These are phyloP conservation scores for Tricholoma flavovirens DNA, from an alignment of 768 basidiomycete species.

Conservation along the genomic window DNA sequence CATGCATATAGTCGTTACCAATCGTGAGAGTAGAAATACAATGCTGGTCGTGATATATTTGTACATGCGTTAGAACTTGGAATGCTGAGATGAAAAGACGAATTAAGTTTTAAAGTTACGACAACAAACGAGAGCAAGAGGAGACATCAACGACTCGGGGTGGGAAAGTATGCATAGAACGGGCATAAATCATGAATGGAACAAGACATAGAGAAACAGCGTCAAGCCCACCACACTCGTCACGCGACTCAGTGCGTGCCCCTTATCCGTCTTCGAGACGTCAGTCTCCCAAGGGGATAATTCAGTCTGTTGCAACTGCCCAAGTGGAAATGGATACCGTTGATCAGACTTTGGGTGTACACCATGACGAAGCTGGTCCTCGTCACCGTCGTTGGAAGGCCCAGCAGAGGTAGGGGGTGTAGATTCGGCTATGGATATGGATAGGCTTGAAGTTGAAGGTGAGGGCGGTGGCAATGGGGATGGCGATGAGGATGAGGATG, in stretches of 20 bases:
- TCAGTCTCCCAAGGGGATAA: background rate
- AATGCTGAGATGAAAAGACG: no score
- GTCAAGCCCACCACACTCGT: slow-evolving; percentile 8
- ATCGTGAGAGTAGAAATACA: no score
- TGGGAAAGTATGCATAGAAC: background rate
- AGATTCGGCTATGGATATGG: background rate
- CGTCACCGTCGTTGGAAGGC: background rate
- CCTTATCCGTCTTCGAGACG: background rate
- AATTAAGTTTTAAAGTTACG: no score
- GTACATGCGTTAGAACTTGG: no score
- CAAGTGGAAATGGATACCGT: background rate
- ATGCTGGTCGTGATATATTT: no score
- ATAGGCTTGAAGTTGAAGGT: background rate
- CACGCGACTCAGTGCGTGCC: slow-evolving; percentile 4
- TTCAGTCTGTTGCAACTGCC: background rate
- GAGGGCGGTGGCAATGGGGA: background rate
- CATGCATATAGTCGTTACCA: no score
- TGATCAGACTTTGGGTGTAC: background rate
- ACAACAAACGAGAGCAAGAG: no score
- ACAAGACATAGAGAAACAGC: slow-evolving; percentile 6
- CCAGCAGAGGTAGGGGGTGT: background rate
- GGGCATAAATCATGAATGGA: background rate
- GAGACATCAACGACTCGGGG: background rate
- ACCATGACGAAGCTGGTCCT: background rate
- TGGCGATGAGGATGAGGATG: background rate